Conservation (phyloP, 2,329 filamentous ascomycete species). For the Monosporascus sp. region DNA sequence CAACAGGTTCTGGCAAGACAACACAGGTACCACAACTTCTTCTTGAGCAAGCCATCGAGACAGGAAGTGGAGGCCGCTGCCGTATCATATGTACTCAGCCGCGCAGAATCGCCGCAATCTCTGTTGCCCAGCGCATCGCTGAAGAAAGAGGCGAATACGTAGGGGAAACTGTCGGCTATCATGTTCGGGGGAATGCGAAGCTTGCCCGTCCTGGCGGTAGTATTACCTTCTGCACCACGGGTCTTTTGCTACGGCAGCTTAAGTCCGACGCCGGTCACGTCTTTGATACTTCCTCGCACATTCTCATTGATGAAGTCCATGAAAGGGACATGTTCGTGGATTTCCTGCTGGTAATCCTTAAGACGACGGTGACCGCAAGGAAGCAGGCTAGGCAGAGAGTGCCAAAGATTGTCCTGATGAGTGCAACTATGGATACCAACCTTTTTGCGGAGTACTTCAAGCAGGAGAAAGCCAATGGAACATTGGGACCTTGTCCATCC, state of each 20-base stretch:
- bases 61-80: slow-evolving; percentile 33
- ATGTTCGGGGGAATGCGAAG: slow-evolving; percentile 35
- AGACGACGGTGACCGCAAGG: no score
- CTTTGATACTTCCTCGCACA: slow-evolving; percentile 37
- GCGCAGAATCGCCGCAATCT: slow-evolving; percentile 39
- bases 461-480: background rate
- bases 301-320: slow-evolving; percentile 44
- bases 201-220: slow-evolving; percentile 23
- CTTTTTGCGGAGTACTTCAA: slow-evolving; percentile 3
- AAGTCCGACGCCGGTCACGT: slow-evolving; percentile 31
- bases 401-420: slow-evolving; percentile 6
- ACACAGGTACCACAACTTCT: slow-evolving; percentile 47
- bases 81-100: slow-evolving; percentile 46
- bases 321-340: slow-evolving; percentile 16
- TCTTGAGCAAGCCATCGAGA: slow-evolving; percentile 38
- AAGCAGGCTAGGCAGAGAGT: background rate
- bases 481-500: background rate
- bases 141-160: slow-evolving; percentile 36
- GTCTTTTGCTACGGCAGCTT: slow-evolving; percentile 40
- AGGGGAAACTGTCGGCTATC: slow-evolving; percentile 37
- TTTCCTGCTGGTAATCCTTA: no score
- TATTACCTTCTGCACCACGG: slow-evolving; percentile 45
- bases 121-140: slow-evolving; percentile 40
- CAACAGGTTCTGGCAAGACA: no score
- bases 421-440: slow-evolving; percentile 4